phyloP scores from a whole-genome alignment of 139 green algal genomes.

The Micractinium conductrix region DNA sequence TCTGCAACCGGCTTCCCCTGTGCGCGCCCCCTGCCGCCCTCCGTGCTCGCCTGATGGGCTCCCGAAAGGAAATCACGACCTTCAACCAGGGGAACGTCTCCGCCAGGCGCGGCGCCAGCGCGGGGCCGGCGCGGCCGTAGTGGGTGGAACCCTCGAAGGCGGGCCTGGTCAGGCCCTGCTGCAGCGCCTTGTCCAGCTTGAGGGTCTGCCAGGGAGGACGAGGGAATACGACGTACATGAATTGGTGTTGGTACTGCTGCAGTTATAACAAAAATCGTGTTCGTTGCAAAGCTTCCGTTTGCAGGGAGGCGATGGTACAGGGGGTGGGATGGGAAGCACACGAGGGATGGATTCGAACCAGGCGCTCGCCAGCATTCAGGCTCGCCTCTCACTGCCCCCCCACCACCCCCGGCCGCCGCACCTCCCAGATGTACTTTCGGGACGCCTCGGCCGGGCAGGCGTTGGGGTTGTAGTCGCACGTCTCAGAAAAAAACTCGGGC shows the following conservation, averaged over 20 bases:
- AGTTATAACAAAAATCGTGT: too few species aligned
- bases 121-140: slow-evolving; percentile 15
- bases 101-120: slow-evolving; percentile 5
- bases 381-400: too few species aligned
- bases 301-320: too few species aligned
- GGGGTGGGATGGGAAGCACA: too few species aligned
- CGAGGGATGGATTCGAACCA: too few species aligned
- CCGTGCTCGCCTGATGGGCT: slow-evolving; percentile 25
- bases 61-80: slow-evolving; percentile 28
- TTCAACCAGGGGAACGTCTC: slow-evolving; percentile 35
- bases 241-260: too few species aligned
- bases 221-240: not conserved
- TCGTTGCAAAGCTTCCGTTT: too few species aligned
- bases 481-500: slow-evolving; percentile 37
- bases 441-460: not conserved
- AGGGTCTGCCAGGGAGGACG: not conserved
- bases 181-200: not conserved
- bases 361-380: too few species aligned
- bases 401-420: not conserved
- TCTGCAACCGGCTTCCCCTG: too few species aligned
- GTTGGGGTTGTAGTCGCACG: slow-evolving; percentile 6
- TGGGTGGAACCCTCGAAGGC: slow-evolving; percentile 15
- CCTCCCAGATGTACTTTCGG: slow-evolving; percentile 16
- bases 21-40: too few species aligned
- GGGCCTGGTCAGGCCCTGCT: not conserved